Base-by-base conservation (phyloP, 495 filamentous ascomycete species). In the Podospora didyma region DNA sequence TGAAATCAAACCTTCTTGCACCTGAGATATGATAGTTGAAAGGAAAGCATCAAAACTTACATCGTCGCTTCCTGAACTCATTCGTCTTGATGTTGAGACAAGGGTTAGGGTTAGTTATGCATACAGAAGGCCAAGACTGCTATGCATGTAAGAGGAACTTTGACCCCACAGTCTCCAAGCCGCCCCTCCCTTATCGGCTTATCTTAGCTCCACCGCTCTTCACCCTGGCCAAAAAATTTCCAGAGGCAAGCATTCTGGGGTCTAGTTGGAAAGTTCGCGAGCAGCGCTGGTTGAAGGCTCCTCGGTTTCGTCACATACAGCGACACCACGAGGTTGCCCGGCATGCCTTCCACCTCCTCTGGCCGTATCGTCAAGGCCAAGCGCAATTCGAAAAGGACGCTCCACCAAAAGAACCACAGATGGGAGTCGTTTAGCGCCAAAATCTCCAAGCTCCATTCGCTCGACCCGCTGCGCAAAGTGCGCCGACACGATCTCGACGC, bases 341-440 rank as follows among this genome's bases (percentile, higher is more conserved):
- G 66, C 46, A 79, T 79, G 77, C 70, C 72, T 50, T 79, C 83
- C 67, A 79, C 78, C 58, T 79, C 81, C 53, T 82, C 83, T 56
- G 84, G 84, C 56, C 83, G 82, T 62, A 85, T 86, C 64, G 71
- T 75, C 21, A 89, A 87, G 73, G 76, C 84, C 66, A 79, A 77
- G 52, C 85, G 86, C 72, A 73, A 78, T 56, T 86, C 87, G 74
- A 76, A 71, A 62, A 78, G 82, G 59, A 96, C 91, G 9, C 75
- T 78, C 59, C 88, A 91, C 28, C 85, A 85, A 59, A 92, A 89
- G 62, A 85, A 86, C 28, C 89, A 96, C 69, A 81, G 88, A 70
- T 97, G 90, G 81, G 89, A 99, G 75, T 84, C 86, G 48, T 99
- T 99, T 73, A 91, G 89, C 35, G 78, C 86, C 70, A 96, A 96